phyloP scores from a whole-genome alignment of 1,284 basidiomycete genomes.

The Rhodofomes roseus region DNA sequence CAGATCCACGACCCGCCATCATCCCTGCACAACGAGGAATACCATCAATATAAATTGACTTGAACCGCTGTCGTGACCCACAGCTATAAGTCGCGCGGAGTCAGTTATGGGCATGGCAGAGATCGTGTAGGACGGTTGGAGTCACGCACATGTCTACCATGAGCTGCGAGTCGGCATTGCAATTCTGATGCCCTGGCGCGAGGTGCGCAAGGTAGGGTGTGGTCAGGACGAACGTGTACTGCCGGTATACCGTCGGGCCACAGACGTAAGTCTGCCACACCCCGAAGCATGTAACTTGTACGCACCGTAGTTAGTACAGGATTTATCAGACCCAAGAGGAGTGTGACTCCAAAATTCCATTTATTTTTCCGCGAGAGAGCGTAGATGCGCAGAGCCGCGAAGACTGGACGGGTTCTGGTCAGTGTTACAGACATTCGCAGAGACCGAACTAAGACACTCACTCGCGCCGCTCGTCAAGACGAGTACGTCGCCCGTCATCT shows the following conservation, averaged over 20 bases:
- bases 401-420: not conserved
- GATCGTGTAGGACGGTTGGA: too few species aligned
- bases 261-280: not conserved
- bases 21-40: not conserved
- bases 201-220: not conserved
- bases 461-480: not conserved
- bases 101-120: not conserved
- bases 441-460: not conserved
- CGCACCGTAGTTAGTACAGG: not conserved
- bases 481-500: not conserved
- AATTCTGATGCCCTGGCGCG: not conserved
- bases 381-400: not conserved
- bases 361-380: not conserved
- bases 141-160: not conserved
- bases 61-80: too few species aligned
- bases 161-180: not conserved
- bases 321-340: not conserved
- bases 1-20: not conserved
- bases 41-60: not conserved
- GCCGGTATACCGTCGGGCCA: not conserved
- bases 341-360: not conserved
- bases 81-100: too few species aligned
- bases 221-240: not conserved
- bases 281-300: not conserved
- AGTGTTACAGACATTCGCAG: too few species aligned